phyloP scores from a whole-genome alignment of 139 green algal species.

The Bryopsis sp. region DNA sequence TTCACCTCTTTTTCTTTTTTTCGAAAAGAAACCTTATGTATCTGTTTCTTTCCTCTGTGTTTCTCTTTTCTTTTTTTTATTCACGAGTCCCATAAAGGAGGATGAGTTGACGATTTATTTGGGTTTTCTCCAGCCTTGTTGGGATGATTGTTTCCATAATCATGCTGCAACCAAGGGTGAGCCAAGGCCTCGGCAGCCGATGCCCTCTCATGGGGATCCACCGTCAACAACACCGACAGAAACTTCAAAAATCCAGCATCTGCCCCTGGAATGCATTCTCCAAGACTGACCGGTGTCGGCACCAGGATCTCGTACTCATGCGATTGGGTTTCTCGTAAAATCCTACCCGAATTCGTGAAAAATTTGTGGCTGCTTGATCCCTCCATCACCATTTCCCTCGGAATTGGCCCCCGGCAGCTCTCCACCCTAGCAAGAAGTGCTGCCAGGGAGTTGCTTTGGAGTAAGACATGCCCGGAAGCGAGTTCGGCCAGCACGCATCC shows the following conservation, averaged over 20 bases:
- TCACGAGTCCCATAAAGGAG: too few relatives aligned
- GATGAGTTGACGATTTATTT: too few relatives aligned
- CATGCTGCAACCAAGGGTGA: slow-evolving; percentile 68
- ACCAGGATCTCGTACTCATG: too few relatives aligned
- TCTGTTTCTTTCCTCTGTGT: too few relatives aligned
- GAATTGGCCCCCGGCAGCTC: slow-evolving; percentile 29
- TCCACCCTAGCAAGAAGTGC: slow-evolving; percentile 82
- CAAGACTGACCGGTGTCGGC: too few relatives aligned
- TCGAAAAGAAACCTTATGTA: too few relatives aligned
- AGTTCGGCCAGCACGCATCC: slow-evolving; percentile 96
- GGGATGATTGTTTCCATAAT: too few relatives aligned
- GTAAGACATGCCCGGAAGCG: slow-evolving; percentile 69
- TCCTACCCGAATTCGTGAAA: not conserved
- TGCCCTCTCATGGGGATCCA: slow-evolving; percentile 54
- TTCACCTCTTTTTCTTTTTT: too few relatives aligned
- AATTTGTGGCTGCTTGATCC: not conserved
- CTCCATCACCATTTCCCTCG: not conserved
- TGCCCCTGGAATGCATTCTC: slow-evolving; percentile 32
- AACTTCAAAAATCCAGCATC: slow-evolving; percentile 66
- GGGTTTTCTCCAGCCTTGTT: too few relatives aligned
- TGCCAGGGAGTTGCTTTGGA: slow-evolving; percentile 78
- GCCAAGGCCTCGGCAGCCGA: slow-evolving; percentile 57
- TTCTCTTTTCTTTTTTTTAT: too few relatives aligned
- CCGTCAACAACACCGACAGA: slow-evolving; percentile 45
- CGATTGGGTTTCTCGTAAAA: too few relatives aligned